A percentile compares a stretch with the other conserved stretches of the same genome.
These are phyloP conservation scores for Zygosaccharomyces bisporus DNA, from an alignment of 805 yeast genomes.

Conservation along the genomic window DNA sequence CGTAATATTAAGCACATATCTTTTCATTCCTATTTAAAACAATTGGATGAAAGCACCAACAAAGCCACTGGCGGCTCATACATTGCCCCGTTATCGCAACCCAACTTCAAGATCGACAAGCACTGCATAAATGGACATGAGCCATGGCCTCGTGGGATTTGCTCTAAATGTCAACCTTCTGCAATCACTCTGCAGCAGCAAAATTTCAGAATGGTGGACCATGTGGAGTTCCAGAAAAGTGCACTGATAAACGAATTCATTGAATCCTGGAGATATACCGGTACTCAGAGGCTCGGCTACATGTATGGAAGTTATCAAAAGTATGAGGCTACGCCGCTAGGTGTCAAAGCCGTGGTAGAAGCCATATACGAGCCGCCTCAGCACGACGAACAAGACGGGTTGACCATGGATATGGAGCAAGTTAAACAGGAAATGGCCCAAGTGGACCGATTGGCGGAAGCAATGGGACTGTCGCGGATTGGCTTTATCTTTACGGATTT, in stretches of 20 bases:
- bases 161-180: slow-evolving; percentile 95
- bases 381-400: slow-evolving; percentile 78
- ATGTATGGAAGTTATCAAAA: slow-evolving; percentile 76
- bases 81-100: slow-evolving; percentile 74
- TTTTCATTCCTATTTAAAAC: slow-evolving; percentile 76
- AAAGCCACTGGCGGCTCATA: slow-evolving; percentile 58
- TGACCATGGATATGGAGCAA: slow-evolving; percentile 54
- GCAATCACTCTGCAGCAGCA: slow-evolving; percentile 91
- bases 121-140: slow-evolving; percentile 77
- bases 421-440: slow-evolving; percentile 40
- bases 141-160: slow-evolving; percentile 93
- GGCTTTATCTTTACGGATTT: slow-evolving; percentile 90
- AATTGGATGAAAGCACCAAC: slow-evolving; percentile 62
- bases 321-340: slow-evolving; percentile 76
- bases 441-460: slow-evolving; percentile 51
- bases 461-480: slow-evolving; percentile 63
- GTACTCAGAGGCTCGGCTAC: slow-evolving; percentile 81
- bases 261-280: slow-evolving; percentile 87
- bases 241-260: slow-evolving; percentile 75
- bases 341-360: slow-evolving; percentile 90
- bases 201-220: slow-evolving; percentile 92
- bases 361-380: slow-evolving; percentile 95
- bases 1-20: slow-evolving; percentile 83
- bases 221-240: slow-evolving; percentile 82
- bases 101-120: slow-evolving; percentile 57